These are phyloP conservation scores for Phytophthora pistaciae DNA, from an alignment of 352 stramenopile genomes.

Conservation along the genomic window DNA sequence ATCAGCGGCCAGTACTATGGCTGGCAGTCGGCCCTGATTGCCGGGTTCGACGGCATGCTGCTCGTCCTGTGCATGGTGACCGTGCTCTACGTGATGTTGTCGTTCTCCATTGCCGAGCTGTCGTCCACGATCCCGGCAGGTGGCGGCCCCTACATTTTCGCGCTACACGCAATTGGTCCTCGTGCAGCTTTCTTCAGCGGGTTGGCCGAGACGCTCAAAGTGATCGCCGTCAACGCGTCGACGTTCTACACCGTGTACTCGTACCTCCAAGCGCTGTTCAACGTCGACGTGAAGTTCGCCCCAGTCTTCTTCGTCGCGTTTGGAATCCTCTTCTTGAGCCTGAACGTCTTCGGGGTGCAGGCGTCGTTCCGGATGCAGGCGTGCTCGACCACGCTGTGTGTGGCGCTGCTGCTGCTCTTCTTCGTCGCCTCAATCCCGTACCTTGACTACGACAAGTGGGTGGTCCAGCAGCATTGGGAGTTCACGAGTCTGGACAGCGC, in stretches of 20 bases:
- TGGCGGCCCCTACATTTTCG: constrained; percentile 78
- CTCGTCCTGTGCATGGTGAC: constrained; percentile 72
- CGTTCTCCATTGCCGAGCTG: constrained; percentile 82
- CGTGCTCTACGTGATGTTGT: constrained; percentile 74
- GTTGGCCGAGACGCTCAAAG: constrained; percentile 75
- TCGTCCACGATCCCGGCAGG: constrained; percentile 67
- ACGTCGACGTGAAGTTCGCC: constrained; percentile 45
- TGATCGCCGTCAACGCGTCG: constrained; percentile 60
- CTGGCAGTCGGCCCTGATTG: constrained; percentile 72
- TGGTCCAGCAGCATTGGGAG: constrained; percentile 62
- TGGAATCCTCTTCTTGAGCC: constrained; percentile 57
- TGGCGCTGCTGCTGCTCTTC: constrained; percentile 64
- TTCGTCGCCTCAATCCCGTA: constrained; percentile 60
- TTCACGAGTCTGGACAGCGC: constrained; percentile 53
- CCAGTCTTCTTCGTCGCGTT: constrained; percentile 68
- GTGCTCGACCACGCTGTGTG: constrained; percentile 61
- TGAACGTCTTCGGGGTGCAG: constrained; percentile 73
- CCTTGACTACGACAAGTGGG: constrained; percentile 67
- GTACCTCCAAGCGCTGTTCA: constrained; percentile 46
- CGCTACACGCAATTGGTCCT: constrained; percentile 64
- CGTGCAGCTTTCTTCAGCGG: constrained; percentile 56
- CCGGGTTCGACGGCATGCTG: constrained; percentile 71
- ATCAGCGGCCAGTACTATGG: constrained; percentile 80
- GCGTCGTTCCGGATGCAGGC: constrained; percentile 74
- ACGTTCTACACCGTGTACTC: constrained; percentile 62